Conservation (phyloP, 75 land plant species). For the Selaginella tamariscina region DNA sequence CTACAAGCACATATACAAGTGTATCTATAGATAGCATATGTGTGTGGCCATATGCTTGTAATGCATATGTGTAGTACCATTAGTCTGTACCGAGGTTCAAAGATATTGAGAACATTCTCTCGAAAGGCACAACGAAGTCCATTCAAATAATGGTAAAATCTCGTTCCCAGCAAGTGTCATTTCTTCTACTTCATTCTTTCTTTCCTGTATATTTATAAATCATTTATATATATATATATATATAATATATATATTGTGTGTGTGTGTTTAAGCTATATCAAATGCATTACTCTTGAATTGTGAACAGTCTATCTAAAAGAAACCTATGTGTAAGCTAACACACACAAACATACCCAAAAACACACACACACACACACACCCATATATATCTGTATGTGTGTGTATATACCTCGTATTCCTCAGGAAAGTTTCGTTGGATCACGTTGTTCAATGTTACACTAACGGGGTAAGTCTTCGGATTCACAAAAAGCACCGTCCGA, state of each 20-base stretch:
- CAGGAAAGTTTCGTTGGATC: slow-evolving; percentile 75
- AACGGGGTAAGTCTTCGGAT: slow-evolving; percentile 68
- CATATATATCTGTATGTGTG: no score
- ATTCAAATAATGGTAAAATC: slow-evolving; percentile 88
- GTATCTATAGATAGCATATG: not conserved
- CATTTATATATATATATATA: no score
- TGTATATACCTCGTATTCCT: no score
- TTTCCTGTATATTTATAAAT: no score
- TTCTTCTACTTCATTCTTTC: slow-evolving; percentile 63
- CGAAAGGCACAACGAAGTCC: slow-evolving; percentile 84
- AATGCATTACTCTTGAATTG: no score
- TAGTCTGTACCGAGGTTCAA: slow-evolving; percentile 96
- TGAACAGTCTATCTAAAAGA: no score
- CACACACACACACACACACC: no score
- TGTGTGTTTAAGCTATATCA: no score
- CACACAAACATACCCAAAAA: no score
- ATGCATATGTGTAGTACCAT: slow-evolving; percentile 41
- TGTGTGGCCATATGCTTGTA: not conserved
- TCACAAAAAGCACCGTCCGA: slow-evolving; percentile 75
- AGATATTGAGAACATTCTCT: slow-evolving; percentile 79
- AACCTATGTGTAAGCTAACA: no score
- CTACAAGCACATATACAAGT: slow-evolving; percentile 30
- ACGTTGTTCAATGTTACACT: slow-evolving; percentile 95
- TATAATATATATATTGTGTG: no score
- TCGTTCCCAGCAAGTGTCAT: slow-evolving; percentile 48